These are phyloP conservation scores for Neofusicoccum sp. DNA, from an alignment of 2,329 filamentous ascomycete species.

Conservation along the genomic window DNA sequence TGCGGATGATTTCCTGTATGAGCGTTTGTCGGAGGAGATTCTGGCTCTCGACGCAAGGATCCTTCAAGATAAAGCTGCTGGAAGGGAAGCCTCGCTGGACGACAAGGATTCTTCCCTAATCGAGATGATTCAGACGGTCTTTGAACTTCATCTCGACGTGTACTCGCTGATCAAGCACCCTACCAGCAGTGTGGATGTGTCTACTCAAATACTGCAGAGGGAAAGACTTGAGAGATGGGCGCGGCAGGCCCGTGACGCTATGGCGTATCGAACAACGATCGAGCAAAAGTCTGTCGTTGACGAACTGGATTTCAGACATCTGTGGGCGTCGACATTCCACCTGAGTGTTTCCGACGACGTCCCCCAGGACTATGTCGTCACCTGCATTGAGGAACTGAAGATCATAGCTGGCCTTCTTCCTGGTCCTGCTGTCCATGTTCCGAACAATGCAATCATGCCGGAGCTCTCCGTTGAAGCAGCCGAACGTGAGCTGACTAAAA, in stretches of 20 bases:
- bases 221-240: slow-evolving; percentile 63
- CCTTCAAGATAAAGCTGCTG: slow-evolving; percentile 25
- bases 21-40: slow-evolving; percentile 38
- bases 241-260: slow-evolving; percentile 54
- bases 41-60: slow-evolving; percentile 28
- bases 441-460: slow-evolving; percentile 86
- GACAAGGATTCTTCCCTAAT: slow-evolving; percentile 39
- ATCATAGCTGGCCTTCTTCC: slow-evolving; percentile 49
- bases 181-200: slow-evolving; percentile 54
- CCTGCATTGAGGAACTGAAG: slow-evolving; percentile 64
- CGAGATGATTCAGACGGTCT: slow-evolving; percentile 59
- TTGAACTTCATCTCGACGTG: slow-evolving; percentile 66
- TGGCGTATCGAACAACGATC: slow-evolving; percentile 41
- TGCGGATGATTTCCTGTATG: slow-evolving; percentile 55
- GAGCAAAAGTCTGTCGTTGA: slow-evolving; percentile 28
- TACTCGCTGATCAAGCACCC: slow-evolving; percentile 63
- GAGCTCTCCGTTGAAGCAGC: slow-evolving; percentile 80
- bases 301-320: slow-evolving; percentile 57
- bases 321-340: slow-evolving; percentile 66
- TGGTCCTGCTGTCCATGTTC: slow-evolving; percentile 58
- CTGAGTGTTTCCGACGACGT: slow-evolving; percentile 57
- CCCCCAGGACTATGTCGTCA: slow-evolving; percentile 58
- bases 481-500: slow-evolving; percentile 84
- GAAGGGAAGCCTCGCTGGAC: slow-evolving; percentile 24
- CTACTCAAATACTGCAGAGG: slow-evolving; percentile 53